These are phyloP conservation scores for Aspergillus fumigatus DNA, from an alignment of 2,329 filamentous ascomycete genomes.

Conservation along the genomic window DNA sequence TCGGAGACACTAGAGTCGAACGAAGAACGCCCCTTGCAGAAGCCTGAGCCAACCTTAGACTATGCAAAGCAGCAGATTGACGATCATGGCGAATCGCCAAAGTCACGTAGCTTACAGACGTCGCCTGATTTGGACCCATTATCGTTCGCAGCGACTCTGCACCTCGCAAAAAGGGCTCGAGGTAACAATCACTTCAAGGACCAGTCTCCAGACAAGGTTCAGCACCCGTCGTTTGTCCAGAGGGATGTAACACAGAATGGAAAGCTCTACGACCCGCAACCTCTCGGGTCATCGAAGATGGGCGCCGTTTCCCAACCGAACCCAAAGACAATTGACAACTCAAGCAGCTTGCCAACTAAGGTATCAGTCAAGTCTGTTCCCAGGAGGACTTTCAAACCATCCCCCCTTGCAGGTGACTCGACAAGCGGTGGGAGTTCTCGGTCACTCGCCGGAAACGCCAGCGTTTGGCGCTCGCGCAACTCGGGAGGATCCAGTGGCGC, in stretches of 20 bases:
- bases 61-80: not conserved
- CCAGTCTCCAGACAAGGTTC: not conserved
- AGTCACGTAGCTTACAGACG: not conserved
- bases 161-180: conserved; percentile 13
- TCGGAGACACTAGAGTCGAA: conserved; percentile 15
- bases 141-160: conserved; percentile 22
- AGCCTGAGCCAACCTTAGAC: not conserved
- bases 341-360: not conserved
- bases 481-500: not conserved
- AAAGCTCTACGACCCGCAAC: not conserved
- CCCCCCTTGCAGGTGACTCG: not conserved
- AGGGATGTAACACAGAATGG: conserved; percentile 2
- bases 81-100: not conserved
- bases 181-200: not conserved
- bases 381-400: not conserved
- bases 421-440: not conserved
- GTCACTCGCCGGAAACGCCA: not conserved
- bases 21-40: conserved; percentile 16
- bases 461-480: not conserved
- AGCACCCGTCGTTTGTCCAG: not conserved
- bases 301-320: not conserved
- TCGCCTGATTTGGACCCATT: conserved; percentile 21
- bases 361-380: not conserved
- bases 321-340: not conserved
- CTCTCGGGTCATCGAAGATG: not conserved